Conservation (phyloP, 345 rosid genomes). For the Draba incana region DNA sequence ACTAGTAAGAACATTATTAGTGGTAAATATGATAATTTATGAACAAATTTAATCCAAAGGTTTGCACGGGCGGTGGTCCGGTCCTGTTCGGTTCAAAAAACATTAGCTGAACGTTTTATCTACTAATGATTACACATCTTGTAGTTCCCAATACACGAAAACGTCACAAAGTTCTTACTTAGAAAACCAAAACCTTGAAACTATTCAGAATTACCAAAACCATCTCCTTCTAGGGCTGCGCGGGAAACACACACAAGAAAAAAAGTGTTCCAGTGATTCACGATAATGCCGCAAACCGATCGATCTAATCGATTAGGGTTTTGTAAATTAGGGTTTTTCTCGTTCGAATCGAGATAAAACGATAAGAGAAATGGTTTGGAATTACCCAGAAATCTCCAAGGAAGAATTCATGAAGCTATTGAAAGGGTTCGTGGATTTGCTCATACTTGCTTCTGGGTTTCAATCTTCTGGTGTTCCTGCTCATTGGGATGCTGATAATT, state of each 20-base stretch:
- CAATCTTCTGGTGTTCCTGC: constrained; percentile 73
- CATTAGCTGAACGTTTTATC: constrained; percentile 1
- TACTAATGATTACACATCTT: background rate
- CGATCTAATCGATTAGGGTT: constrained; percentile 10
- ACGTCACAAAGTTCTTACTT: constrained; percentile 16
- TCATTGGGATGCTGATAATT: constrained; percentile 65
- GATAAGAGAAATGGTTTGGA: constrained; percentile 62
- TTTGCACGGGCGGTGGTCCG: background rate
- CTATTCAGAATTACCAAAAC: background rate
- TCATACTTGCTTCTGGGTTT: constrained; percentile 78
- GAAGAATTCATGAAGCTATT: constrained; percentile 61
- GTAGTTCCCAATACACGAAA: constrained; percentile 15
- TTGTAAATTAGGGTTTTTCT: constrained; percentile 10
- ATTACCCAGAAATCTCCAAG: constrained; percentile 57
- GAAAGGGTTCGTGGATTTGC: constrained; percentile 76
- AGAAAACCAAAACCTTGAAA: constrained; percentile 8
- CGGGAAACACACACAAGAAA: constrained; percentile 30
- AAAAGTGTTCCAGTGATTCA: background rate
- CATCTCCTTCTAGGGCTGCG: constrained; percentile 30
- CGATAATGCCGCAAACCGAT: background rate
- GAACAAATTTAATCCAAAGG: background rate
- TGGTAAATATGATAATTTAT: background rate
- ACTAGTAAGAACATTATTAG: background rate
- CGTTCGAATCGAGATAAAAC: background rate
- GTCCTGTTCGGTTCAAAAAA: constrained; percentile 2